Percentiles rank a stretch among this genome's conserved stretches.
These are phyloP conservation scores for Clarireedia monteithiana DNA, from an alignment of 2,329 filamentous ascomycete genomes.

Conservation along the genomic window DNA sequence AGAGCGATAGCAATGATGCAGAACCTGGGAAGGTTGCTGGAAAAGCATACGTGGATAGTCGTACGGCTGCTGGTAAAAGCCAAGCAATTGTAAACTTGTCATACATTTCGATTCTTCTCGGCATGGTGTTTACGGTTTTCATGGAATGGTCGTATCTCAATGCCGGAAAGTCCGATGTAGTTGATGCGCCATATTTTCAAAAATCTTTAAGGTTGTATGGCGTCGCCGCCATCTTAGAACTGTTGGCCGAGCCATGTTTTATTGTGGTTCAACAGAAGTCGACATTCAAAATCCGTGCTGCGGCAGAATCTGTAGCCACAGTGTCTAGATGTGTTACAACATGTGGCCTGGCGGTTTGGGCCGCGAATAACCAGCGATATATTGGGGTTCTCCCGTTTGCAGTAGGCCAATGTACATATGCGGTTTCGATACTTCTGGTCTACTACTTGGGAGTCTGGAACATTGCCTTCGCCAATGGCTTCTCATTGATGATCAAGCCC, in stretches of 20 bases:
- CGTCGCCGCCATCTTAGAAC: constrained; percentile 57
- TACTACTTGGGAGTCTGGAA: constrained; percentile 58
- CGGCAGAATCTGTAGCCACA: constrained; percentile 76
- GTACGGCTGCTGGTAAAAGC: constrained; percentile 34
- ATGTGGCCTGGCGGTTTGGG: constrained; percentile 62
- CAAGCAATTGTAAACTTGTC: constrained; percentile 86
- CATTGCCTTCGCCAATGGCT: constrained; percentile 49
- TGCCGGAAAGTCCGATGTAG: constrained; percentile 39
- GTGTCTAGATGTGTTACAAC: constrained; percentile 69
- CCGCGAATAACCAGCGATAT: constrained; percentile 44
- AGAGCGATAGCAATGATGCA: constrained; percentile 35
- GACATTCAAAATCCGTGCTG: constrained; percentile 70
- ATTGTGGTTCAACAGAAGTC: constrained; percentile 77
- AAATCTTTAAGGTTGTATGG: constrained; percentile 48
- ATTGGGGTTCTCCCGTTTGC: constrained; percentile 79
- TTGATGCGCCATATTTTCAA: constrained; percentile 54
- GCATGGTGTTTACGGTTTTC: constrained; percentile 52
- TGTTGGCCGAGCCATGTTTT: constrained; percentile 82
- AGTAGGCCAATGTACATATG: constrained; percentile 74
- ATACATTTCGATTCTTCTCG: constrained; percentile 67
- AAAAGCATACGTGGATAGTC: neutral
- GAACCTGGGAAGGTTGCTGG: neutral
- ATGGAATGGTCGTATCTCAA: constrained; percentile 62
- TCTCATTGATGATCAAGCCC: constrained; percentile 56
- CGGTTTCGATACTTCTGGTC: constrained; percentile 56